A percentile compares a stretch with the other conserved stretches of the same genome.
These are phyloP conservation scores for Xerocomus nothofagi DNA, from an alignment of 1,284 basidiomycete species.

Conservation along the genomic window DNA sequence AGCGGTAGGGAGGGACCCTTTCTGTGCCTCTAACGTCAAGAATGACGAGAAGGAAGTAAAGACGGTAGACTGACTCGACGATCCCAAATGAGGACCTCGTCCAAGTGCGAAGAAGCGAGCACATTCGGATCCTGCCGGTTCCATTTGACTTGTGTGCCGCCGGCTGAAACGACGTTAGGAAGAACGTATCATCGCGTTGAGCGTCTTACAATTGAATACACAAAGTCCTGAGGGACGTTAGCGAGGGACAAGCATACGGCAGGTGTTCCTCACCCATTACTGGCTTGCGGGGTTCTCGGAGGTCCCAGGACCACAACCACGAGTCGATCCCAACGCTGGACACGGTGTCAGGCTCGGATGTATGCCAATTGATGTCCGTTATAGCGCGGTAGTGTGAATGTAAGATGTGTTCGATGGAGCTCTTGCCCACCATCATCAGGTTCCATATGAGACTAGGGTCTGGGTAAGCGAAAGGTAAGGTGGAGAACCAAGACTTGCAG, in stretches of 20 bases:
- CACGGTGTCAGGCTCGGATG: conserved; percentile 74
- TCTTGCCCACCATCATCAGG: conserved; percentile 67
- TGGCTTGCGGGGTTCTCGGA: conserved; percentile 63
- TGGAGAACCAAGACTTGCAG: conserved; percentile 48
- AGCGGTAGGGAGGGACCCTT: conserved; percentile 84
- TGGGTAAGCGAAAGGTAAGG: conserved; percentile 9
- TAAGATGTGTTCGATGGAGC: conserved; percentile 76
- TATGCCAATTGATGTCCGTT: conserved; percentile 96
- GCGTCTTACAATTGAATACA: conserved; percentile 66
- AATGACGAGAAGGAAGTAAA: background rate
- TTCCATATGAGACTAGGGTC: conserved; percentile 86
- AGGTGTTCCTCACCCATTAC: conserved; percentile 52
- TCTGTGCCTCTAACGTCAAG: conserved; percentile 45
- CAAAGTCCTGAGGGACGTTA: conserved; percentile 51
- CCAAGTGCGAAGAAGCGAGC: conserved; percentile 84
- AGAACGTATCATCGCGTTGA: background rate
- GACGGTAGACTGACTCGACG: conserved; percentile 55
- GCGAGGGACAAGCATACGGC: background rate
- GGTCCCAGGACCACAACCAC: conserved; percentile 89
- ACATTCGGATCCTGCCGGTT: conserved; percentile 84
- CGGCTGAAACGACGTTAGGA: conserved; percentile 45
- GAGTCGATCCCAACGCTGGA: conserved; percentile 78
- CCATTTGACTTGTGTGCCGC: conserved; percentile 96
- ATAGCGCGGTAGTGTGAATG: conserved; percentile 90
- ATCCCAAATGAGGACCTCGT: conserved; percentile 86